Evolutionary conservation across 164 flowering plant species (phyloP), one percentile per base, ranked within the genome.

Genomic region (Vitis rotundifolia): DNA sequence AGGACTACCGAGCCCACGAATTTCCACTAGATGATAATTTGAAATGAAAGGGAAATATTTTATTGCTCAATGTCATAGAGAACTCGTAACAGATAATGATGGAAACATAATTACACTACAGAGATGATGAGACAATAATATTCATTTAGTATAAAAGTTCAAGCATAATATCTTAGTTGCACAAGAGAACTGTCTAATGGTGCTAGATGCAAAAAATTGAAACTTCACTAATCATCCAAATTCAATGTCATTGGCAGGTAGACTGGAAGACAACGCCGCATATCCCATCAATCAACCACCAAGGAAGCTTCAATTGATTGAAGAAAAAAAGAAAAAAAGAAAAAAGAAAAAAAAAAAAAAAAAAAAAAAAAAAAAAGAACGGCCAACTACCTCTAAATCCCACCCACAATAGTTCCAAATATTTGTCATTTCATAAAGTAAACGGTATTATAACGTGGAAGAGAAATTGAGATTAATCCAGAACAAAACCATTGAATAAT

Each of bases 261-360:
- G 44, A 37, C 44, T 37, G 44, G 44, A 57, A 18, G 11, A 8
- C 16, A 22, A 16, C 59, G 26, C 26, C 13, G 16, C 59, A 57
- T 57, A 22, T 57, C 59, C 59, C 8, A 57, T 57, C 62, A 59
- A 53, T 53, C 56, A 53, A 53, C n/a, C 56, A 53, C 15, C 56
- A 53, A 11, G 7, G n/a, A 53, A 13, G 14, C n/a, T 53, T 11
- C 56, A 53, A n/a, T 5, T 3, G 16, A 53, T 53, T 53, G n/a
- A 11, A 7, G 7, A 13, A n/a, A 13, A 13, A 13, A 0, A 2
- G 26, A 53, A n/a, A 53, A 2, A 22, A 1, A 22, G 2, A 13
- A 0, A 52, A n/a, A 52, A 1, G 1, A 5, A 2, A 14, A n/a
- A 53, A 53, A 53, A 11, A 15, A n/a, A 22, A 1, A 22, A 13